A percentile compares a stretch with the other conserved stretches of the same genome.
Conservation (phyloP, 495 filamentous ascomycete genomes). For the Hypomontagnella submonticulosa region DNA sequence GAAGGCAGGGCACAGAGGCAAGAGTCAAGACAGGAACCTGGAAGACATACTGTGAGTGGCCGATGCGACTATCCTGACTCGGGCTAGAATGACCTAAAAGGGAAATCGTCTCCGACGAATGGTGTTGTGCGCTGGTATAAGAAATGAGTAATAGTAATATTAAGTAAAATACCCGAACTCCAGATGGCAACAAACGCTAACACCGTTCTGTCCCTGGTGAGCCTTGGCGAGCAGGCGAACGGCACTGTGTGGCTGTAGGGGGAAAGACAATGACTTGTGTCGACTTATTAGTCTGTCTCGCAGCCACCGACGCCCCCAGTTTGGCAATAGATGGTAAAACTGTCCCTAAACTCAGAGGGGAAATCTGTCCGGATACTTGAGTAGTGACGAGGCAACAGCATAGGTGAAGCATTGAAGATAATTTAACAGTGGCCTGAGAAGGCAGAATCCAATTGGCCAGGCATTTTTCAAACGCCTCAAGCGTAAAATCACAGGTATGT, state of each 20-base stretch:
- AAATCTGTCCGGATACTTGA: constrained; percentile 35
- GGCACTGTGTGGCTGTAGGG: constrained; percentile 35
- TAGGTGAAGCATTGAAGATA: constrained; percentile 29
- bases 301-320: constrained; percentile 38
- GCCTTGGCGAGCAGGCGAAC: constrained; percentile 18
- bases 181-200: constrained; percentile 32
- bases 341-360: constrained; percentile 38
- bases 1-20: constrained; percentile 35
- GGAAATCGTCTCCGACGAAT: constrained; percentile 38
- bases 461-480: constrained; percentile 9
- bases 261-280: constrained; percentile 35
- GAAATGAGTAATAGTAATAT: constrained; percentile 45
- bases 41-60: constrained; percentile 40
- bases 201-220: constrained; percentile 24
- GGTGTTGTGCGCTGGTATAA: constrained; percentile 41
- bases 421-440: constrained; percentile 18
- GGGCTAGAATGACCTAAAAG: constrained; percentile 38
- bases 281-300: constrained; percentile 36
- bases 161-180: constrained; percentile 41
- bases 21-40: constrained; percentile 29
- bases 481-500: constrained; percentile 23
- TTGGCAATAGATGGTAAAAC: constrained; percentile 30
- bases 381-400: constrained; percentile 29
- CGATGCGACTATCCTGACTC: constrained; percentile 43
- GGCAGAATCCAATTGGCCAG: constrained; percentile 25